Percentiles rank a stretch among this genome's conserved stretches.
These are phyloP conservation scores for Penicillium sp. DNA, from an alignment of 2,329 filamentous ascomycete species.

Conservation along the genomic window DNA sequence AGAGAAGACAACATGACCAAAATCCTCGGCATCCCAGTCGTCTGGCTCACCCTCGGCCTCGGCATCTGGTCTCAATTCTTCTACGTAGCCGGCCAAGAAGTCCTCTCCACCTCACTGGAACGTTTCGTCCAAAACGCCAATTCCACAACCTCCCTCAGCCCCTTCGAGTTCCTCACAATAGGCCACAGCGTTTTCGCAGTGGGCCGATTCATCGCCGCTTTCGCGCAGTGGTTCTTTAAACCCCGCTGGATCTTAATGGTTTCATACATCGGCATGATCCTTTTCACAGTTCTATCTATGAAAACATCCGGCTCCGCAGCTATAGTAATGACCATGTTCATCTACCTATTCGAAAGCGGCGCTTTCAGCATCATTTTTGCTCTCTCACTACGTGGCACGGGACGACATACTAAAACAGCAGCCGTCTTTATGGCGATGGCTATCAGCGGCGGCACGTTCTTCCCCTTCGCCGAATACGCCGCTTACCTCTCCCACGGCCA, in stretches of 20 bases:
- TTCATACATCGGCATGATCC: slow-evolving; percentile 60
- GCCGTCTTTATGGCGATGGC: slow-evolving; percentile 60
- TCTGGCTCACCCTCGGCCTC: slow-evolving; percentile 63
- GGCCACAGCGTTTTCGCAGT: slow-evolving; percentile 64
- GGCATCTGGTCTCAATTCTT: slow-evolving; percentile 63
- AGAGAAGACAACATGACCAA: slow-evolving; percentile 57
- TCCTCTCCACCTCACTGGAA: slow-evolving; percentile 56
- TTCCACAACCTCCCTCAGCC: slow-evolving; percentile 39
- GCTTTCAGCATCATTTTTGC: slow-evolving; percentile 66
- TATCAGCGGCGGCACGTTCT: slow-evolving; percentile 60
- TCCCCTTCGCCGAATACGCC: slow-evolving; percentile 61
- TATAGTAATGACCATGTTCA: slow-evolving; percentile 56
- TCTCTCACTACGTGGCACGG: slow-evolving; percentile 63
- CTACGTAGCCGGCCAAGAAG: slow-evolving; percentile 67
- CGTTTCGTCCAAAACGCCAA: slow-evolving; percentile 51
- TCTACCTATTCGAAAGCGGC: slow-evolving; percentile 67
- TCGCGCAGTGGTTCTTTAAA: slow-evolving; percentile 60
- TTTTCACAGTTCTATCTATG: slow-evolving; percentile 60
- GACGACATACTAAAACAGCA: slow-evolving; percentile 63
- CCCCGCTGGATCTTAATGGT: slow-evolving; percentile 63
- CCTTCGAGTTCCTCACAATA: slow-evolving; percentile 58
- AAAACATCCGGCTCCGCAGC: slow-evolving; percentile 52
- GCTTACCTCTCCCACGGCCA: slow-evolving; percentile 48
- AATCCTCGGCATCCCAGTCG: slow-evolving; percentile 54
- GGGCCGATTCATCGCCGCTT: slow-evolving; percentile 63